A percentile compares a stretch with the other conserved stretches of the same genome.
These are phyloP conservation scores for Epichloe elymi DNA, from an alignment of 2,329 filamentous ascomycete genomes.

Conservation along the genomic window DNA sequence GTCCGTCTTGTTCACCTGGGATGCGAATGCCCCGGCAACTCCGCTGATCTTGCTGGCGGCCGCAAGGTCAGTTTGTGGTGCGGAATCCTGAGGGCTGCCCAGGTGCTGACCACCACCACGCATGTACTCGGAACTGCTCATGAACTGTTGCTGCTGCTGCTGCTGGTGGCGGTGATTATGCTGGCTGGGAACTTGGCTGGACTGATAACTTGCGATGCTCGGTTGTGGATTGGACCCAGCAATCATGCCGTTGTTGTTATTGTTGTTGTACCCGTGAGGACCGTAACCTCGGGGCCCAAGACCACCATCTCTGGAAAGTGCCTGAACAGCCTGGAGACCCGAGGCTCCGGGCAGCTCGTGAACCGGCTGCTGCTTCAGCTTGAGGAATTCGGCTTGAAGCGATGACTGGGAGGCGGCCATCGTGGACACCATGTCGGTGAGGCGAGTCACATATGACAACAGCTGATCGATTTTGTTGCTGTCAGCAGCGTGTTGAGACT, in stretches of 20 bases:
- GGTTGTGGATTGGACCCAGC: constrained; percentile 14
- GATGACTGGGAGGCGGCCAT: constrained; percentile 57
- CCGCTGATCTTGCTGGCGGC: constrained; percentile 22
- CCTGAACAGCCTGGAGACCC: constrained; percentile 9
- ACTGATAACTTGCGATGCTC: constrained; percentile 20
- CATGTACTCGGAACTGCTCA: constrained; percentile 24
- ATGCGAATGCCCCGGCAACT: constrained; percentile 22
- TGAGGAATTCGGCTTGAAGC: constrained; percentile 52
- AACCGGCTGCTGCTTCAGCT: constrained; percentile 37
- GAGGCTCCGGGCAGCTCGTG: constrained; percentile 27
- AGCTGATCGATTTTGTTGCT: constrained; percentile 59
- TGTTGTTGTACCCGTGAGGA: constrained; percentile 14
- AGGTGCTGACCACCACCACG: constrained; percentile 19
- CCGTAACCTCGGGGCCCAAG: background rate
- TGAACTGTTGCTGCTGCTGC: constrained; percentile 15
- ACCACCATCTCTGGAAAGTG: background rate
- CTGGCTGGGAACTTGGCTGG: constrained; percentile 17
- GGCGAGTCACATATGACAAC: constrained; percentile 49
- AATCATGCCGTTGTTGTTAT: constrained; percentile 13
- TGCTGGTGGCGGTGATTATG: constrained; percentile 8
- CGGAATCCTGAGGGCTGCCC: constrained; percentile 20
- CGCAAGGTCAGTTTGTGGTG: constrained; percentile 8
- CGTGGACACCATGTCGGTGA: constrained; percentile 55
- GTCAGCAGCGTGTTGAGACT: constrained; percentile 36
- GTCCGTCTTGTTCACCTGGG: constrained; percentile 22